phyloP scores from a whole-genome alignment of 768 basidiomycete species.

The Podaxis rugospora region DNA sequence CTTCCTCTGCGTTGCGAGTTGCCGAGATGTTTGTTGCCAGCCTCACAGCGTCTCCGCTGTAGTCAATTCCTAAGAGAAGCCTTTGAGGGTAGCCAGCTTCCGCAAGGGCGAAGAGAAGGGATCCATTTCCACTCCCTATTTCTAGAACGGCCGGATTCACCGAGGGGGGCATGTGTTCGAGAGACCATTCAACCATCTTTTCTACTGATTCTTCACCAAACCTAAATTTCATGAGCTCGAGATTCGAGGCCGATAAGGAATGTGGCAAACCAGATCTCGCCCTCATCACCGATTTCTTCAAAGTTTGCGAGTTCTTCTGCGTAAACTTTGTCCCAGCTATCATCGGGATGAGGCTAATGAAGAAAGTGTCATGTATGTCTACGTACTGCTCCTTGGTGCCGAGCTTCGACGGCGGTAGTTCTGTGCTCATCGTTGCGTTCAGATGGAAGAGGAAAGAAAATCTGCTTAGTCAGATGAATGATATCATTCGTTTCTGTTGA shows the following conservation, averaged over 20 bases:
- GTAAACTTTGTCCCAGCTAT: constrained; percentile 79
- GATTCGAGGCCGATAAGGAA: background rate
- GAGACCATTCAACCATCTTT: constrained; percentile 77
- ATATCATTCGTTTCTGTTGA: background rate
- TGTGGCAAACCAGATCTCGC: constrained; percentile 69
- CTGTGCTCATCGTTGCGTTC: constrained; percentile 24
- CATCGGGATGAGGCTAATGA: constrained; percentile 3
- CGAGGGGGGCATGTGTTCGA: constrained; percentile 47
- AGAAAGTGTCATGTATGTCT: background rate
- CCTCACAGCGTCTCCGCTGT: constrained; percentile 66
- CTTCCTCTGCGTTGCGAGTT: constrained; percentile 32
- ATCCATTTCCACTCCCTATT: constrained; percentile 79
- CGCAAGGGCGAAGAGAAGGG: constrained; percentile 64
- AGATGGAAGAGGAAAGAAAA: constrained; percentile 11
- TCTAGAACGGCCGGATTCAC: constrained; percentile 58
- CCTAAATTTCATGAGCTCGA: constrained; percentile 36
- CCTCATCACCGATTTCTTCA: constrained; percentile 75
- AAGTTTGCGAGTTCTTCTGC: constrained; percentile 68
- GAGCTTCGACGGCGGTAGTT: constrained; percentile 64
- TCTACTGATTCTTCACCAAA: constrained; percentile 73
- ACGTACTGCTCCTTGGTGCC: constrained; percentile 79
- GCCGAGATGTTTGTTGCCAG: constrained; percentile 56
- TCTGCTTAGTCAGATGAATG: constrained; percentile 28
- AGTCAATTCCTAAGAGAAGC: constrained; percentile 66
- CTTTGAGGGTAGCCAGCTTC: constrained; percentile 59